Conservation (phyloP, 495 filamentous ascomycete genomes). For the Parathielavia appendiculata region DNA sequence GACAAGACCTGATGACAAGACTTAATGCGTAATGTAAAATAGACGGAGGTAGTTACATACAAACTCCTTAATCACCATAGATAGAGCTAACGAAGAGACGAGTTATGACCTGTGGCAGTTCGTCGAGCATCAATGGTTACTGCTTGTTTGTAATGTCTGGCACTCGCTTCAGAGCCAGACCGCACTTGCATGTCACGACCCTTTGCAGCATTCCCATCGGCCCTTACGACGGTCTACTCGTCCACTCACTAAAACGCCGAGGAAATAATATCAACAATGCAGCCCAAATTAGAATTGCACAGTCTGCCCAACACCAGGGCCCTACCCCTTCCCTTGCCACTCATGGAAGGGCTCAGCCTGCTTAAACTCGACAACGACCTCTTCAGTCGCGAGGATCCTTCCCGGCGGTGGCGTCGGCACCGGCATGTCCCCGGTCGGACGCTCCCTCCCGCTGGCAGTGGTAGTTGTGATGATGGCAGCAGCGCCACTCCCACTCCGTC, state of each 20-base stretch:
- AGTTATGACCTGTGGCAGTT: not conserved
- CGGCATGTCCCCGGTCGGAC: not conserved
- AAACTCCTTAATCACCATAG: not conserved
- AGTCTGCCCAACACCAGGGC: not conserved
- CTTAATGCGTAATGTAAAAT: slow-evolving; percentile 3
- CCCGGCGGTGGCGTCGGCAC: not conserved
- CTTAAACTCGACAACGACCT: slow-evolving; percentile 2
- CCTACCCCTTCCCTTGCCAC: not conserved
- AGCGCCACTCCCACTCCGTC: not conserved
- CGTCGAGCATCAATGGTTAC: no score
- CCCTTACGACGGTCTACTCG: no score
- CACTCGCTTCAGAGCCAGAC: no score
- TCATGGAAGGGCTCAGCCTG: no score
- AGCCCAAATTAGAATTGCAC: not conserved
- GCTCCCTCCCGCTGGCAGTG: not conserved
- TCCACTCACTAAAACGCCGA: no score
- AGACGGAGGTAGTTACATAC: not conserved
- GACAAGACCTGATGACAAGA: not conserved
- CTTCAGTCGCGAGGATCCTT: not conserved
- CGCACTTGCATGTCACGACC: not conserved
- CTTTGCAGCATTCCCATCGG: no score
- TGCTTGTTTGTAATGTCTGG: no score
- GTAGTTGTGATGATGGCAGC: no score
- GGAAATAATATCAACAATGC: not conserved
- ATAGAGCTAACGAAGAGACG: slow-evolving; percentile 11